Base-by-base conservation (phyloP, 2,329 filamentous ascomycete species). In the Epichloe hybrida region DNA sequence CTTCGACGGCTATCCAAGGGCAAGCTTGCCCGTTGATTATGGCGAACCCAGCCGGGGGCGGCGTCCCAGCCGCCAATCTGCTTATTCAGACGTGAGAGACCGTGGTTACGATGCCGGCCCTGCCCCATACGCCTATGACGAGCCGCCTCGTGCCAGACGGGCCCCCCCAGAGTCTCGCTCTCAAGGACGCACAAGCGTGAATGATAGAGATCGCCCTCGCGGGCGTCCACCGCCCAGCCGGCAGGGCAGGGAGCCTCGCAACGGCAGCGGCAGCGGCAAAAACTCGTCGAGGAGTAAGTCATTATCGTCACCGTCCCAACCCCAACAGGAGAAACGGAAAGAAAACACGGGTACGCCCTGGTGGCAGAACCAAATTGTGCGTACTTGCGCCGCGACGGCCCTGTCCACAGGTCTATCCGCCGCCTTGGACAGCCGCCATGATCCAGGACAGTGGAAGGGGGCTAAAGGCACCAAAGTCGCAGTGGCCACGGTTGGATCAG, bases 381-480 rank as follows among this genome's bases (percentile, higher is more conserved):
- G 68, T 45, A 64, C 66, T 21, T 71, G 72, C 0, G 71, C 71
- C 2, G 66, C 69, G 5, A 72, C 71, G 4, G 73, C 72, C 5
- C 58, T 75, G 1, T 66, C 71, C 36, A 73, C 73, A 0, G 73
- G 72, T 31, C 71, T 72, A 3, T 64, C 73, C 43, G 72, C 72
- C 3, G 72, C 72, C 4, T 69, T 73, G 61, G 66, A 70, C 43
- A 64, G 71, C 46, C 70, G 71, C 47, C 65, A 69, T 45, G 69
- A 74, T 12, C 65, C 67, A 1, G 69, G 72, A 1, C 62, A 66
- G 0, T 76, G 73, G 73, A 62, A 71, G 5, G 71, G 73, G 1
- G 62, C 70, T 15, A 76, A 76, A 54, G 73, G 72, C 5, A 69
- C 70, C 49, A 72, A 72, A 48, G 62, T 76, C 3, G 73, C 71